A percentile compares a stretch with the other conserved stretches of the same genome.
phyloP scores from a whole-genome alignment of 495 filamentous ascomycete species.

The Cercophora scortea region DNA sequence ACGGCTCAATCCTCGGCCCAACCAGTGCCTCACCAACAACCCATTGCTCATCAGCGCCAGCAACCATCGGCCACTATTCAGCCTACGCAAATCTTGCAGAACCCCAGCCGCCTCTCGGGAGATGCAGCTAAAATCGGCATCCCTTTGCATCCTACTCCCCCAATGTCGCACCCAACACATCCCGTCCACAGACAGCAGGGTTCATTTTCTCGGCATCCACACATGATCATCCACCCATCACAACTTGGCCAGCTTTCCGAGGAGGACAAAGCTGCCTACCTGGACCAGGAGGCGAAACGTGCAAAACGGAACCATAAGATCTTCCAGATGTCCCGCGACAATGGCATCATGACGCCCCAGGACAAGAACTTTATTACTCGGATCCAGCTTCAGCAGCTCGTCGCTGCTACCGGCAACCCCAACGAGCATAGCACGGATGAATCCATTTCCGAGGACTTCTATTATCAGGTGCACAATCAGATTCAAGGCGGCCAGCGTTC shows the following conservation, averaged over 20 bases:
- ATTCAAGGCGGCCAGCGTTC: conserved; percentile 82
- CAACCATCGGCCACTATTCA: conserved; percentile 37
- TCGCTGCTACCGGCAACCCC: conserved; percentile 80
- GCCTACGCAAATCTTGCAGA: conserved; percentile 51
- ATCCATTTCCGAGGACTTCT: conserved; percentile 85
- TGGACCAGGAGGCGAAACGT: conserved; percentile 86
- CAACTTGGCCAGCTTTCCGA: conserved; percentile 74
- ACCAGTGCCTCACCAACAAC: conserved; percentile 28
- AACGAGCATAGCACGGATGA: conserved; percentile 73
- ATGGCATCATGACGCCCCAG: conserved; percentile 96
- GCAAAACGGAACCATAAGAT: conserved; percentile 99
- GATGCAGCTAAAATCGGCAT: conserved; percentile 25
- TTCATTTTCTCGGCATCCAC: conserved; percentile 28
- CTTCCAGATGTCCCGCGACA: conserved; percentile 82
- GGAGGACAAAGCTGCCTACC: conserved; percentile 65
- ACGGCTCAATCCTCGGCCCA: conserved; percentile 19
- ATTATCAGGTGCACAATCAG: conserved; percentile 93
- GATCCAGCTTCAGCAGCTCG: conserved; percentile 93
- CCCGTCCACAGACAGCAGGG: conserved; percentile 27
- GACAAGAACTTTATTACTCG: conserved; percentile 99
- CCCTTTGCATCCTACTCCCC: conserved; percentile 16
- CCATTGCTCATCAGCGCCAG: conserved; percentile 37
- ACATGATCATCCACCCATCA: conserved; percentile 57
- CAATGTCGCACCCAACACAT: conserved; percentile 17
- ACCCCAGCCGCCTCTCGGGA: conserved; percentile 35